Evolutionary conservation across 2,329 filamentous ascomycete species (phyloP).

Genomic region (Cordyceps javanica): DNA sequence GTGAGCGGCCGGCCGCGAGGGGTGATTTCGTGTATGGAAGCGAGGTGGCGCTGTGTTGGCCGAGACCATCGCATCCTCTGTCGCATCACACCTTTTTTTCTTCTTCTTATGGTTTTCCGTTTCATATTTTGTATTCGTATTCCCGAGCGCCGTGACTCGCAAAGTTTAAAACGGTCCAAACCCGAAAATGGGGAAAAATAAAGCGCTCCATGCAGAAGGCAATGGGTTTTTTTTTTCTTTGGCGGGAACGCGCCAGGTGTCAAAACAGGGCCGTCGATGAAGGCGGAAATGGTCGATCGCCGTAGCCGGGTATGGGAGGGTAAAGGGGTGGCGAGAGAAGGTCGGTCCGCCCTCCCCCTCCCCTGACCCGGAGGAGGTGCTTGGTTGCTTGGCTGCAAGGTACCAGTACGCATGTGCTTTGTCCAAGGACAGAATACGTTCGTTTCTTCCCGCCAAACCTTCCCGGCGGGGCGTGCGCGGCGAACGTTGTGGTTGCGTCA

Average conservation of each 20-base stretch:
- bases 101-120: too few species aligned
- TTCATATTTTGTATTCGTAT: neutral
- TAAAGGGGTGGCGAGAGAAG: neutral
- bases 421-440: too few species aligned
- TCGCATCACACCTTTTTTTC: neutral
- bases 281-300: slow-evolving; percentile 11
- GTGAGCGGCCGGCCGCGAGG: neutral
- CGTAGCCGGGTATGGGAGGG: neutral
- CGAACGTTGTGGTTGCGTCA: neutral
- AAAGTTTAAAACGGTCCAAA: neutral
- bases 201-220: neutral
- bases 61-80: neutral
- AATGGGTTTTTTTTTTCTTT: too few species aligned
- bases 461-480: neutral
- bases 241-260: neutral
- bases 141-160: neutral
- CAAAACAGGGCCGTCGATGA: slow-evolving; percentile 3
- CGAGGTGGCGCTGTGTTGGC: neutral
- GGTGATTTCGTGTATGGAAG: neutral
- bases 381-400: neutral
- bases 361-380: neutral
- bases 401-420: neutral
- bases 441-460: too few species aligned
- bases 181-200: neutral
- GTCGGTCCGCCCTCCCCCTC: neutral